phyloP scores from a whole-genome alignment of 306 rosid genomes.

The Malus fusca region DNA sequence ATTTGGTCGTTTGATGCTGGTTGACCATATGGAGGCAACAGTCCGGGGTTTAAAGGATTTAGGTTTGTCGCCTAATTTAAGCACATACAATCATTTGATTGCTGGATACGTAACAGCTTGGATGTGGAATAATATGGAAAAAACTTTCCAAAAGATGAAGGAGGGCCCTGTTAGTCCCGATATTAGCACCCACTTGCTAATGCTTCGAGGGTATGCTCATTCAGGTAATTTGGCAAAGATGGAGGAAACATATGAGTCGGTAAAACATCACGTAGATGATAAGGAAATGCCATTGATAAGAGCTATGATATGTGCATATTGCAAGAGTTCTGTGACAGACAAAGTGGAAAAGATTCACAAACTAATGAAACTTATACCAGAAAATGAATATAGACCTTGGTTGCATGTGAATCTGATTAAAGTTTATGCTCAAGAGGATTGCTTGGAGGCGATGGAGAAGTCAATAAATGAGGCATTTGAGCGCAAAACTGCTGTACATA shows the following conservation, averaged over 20 bases:
- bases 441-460: slow-evolving; percentile 59
- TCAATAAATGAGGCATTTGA: slow-evolving; percentile 70
- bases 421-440: slow-evolving; percentile 58
- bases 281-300: slow-evolving; percentile 40
- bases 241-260: slow-evolving; percentile 54
- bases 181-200: slow-evolving; percentile 36
- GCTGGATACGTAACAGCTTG: slow-evolving; percentile 65
- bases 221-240: slow-evolving; percentile 60
- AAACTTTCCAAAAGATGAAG: slow-evolving; percentile 45
- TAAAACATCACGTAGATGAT: slow-evolving; percentile 33
- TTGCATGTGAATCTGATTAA: slow-evolving; percentile 58
- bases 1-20: slow-evolving; percentile 58
- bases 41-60: slow-evolving; percentile 37
- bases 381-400: slow-evolving; percentile 63
- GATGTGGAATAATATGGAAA: slow-evolving; percentile 81
- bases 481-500: slow-evolving; percentile 25
- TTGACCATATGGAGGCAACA: slow-evolving; percentile 66
- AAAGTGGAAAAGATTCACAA: slow-evolving; percentile 44
- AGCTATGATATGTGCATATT: slow-evolving; percentile 74
- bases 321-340: slow-evolving; percentile 49
- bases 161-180: slow-evolving; percentile 40
- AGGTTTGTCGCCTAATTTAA: slow-evolving; percentile 28
- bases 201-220: slow-evolving; percentile 80
- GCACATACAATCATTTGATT: slow-evolving; percentile 62
- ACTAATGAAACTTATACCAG: slow-evolving; percentile 52